These are phyloP conservation scores for Corniculantispora saksenae DNA, from an alignment of 2,329 filamentous ascomycete species.

Conservation along the genomic window DNA sequence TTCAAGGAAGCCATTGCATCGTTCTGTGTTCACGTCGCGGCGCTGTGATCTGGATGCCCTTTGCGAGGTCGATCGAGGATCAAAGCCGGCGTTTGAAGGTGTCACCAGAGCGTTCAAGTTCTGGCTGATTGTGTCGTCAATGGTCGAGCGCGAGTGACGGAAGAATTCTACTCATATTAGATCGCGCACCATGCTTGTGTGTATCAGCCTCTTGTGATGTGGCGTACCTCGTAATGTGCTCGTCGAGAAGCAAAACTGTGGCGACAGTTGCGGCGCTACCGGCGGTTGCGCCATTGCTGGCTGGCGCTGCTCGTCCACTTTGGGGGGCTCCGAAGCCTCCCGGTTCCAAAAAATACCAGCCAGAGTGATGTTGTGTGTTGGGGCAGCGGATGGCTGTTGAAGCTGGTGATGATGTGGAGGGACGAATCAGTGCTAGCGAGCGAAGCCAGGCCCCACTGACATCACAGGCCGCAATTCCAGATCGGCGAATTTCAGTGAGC, in stretches of 20 bases:
- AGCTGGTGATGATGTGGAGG: background rate
- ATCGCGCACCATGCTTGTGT: background rate
- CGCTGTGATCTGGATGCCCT: slow-evolving; percentile 54
- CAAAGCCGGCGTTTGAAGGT: slow-evolving; percentile 71
- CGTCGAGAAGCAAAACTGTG: slow-evolving; percentile 77
- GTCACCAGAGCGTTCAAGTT: slow-evolving; percentile 88
- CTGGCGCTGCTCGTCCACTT: slow-evolving; percentile 31
- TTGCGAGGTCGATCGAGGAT: slow-evolving; percentile 73
- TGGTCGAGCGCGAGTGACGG: slow-evolving; percentile 75
- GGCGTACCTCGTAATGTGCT: slow-evolving; percentile 64
- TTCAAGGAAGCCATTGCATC: slow-evolving; percentile 74
- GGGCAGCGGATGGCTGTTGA: background rate
- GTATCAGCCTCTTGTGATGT: background rate
- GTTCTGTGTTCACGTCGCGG: slow-evolving; percentile 56
- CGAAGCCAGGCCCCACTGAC: slow-evolving; percentile 3
- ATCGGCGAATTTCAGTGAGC: no score
- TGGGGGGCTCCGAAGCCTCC: slow-evolving; percentile 42
- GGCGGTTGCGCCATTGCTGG: slow-evolving; percentile 49
- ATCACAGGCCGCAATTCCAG: background rate
- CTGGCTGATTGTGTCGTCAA: slow-evolving; percentile 92
- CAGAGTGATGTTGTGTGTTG: slow-evolving; percentile 39
- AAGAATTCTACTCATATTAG: slow-evolving; percentile 72
- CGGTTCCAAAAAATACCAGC: slow-evolving; percentile 52
- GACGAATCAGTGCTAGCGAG: background rate
- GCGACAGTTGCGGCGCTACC: slow-evolving; percentile 58